Base-by-base conservation (phyloP, 441 rosid genomes). In the Erysimum cheiri region DNA sequence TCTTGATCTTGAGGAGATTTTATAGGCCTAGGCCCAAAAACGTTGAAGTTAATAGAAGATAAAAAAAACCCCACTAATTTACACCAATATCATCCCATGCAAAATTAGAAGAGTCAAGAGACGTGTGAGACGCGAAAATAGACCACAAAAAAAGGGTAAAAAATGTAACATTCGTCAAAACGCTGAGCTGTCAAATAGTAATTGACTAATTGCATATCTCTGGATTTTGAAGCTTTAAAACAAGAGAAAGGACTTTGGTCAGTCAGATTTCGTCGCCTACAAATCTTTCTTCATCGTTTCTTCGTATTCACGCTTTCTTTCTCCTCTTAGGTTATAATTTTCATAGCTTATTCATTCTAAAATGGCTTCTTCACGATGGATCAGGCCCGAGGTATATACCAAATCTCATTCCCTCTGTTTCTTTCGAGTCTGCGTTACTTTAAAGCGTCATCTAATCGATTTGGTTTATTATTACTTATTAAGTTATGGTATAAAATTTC, bases 321-420 rank as follows among this genome's bases (percentile, higher is more conserved):
- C 48, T 36, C n/a, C 14, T 50, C n/a, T 17, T 5, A 6, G 17
- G 8, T 12, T 2, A 8, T 15, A n/a, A 15, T 32, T 62, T 6
- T 17, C 28, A 4, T 29, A 15, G 55, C 43, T 49, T 64, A 5
- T 37, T 64, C 33, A 33, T 64, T 35, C 47, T 19, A 32, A 29
- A 12, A 64, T 64, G 47, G 46, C 26, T 64, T 4, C 69, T 22
- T 64, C 59, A 49, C 36, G 69, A 64, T 64, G 69, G 69, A 64
- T 64, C 36, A 64, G 59, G 37, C 69, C 69, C 24, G 59, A 64
- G 69, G 69, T 46, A 46, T 50, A 49, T n/a, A n/a, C 28, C 8
- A 6, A 22, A 35, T 50, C 35, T 65, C 48, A 12, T 52, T 52
- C 3, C 10, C 1, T 4, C 4, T 29, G 4, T 26, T 29, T 52